A percentile compares a stretch with the other conserved stretches of the same genome.
Evolutionary conservation across 495 filamentous ascomycete genomes (phyloP).

Genomic region (Coniosporium apollinis): DNA sequence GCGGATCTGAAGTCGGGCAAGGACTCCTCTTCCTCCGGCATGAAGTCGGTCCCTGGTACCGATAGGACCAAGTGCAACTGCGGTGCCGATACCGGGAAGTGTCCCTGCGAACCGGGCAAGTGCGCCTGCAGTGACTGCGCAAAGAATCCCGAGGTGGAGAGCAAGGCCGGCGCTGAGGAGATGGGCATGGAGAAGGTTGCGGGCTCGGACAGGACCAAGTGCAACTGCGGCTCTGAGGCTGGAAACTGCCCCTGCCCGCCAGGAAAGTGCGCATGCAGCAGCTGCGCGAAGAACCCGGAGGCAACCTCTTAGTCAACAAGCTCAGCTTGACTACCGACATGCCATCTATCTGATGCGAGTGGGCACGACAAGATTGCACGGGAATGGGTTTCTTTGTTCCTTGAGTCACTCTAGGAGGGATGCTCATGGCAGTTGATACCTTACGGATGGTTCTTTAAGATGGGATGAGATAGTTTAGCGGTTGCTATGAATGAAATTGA

Average conservation of each 20-base stretch:
- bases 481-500: no score
- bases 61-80: slow-evolving; percentile 31
- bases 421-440: no score
- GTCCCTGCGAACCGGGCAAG: slow-evolving; percentile 23
- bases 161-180: background rate
- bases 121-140: slow-evolving; percentile 25
- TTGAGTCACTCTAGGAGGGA: no score
- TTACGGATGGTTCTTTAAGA: no score
- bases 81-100: slow-evolving; percentile 19
- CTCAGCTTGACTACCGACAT: no score
- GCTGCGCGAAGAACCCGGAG: slow-evolving; percentile 18
- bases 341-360: no score
- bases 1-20: slow-evolving; percentile 71
- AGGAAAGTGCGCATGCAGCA: slow-evolving; percentile 25
- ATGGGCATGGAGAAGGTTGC: slow-evolving; percentile 6
- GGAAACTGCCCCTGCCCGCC: slow-evolving; percentile 23
- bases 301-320: no score
- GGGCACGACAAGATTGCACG: no score
- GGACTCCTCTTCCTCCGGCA: slow-evolving; percentile 14
- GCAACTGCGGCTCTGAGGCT: slow-evolving; percentile 26
- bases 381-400: no score
- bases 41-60: slow-evolving; percentile 17
- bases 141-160: slow-evolving; percentile 10
- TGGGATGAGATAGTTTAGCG: no score
- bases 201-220: slow-evolving; percentile 25